These are phyloP conservation scores for Penstemon barbatus DNA, from an alignment of 257 asterid species.

Conservation along the genomic window DNA sequence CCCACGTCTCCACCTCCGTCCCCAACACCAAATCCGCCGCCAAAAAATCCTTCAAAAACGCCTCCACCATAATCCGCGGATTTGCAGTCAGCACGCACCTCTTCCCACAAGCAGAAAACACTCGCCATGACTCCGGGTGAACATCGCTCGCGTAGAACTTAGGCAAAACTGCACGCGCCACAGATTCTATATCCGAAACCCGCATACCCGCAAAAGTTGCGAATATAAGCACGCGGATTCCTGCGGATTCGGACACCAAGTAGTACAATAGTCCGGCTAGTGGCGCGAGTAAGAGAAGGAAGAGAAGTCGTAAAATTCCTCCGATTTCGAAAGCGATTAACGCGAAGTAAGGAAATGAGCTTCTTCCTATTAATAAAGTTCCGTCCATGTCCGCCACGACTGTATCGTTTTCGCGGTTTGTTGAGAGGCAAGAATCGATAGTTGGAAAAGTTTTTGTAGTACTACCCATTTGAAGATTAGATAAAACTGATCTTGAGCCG, in stretches of 20 bases:
- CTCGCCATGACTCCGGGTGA: constrained; percentile 61
- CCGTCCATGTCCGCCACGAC: constrained; percentile 74
- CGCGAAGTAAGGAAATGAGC: constrained; percentile 64
- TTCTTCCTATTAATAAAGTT: constrained; percentile 50
- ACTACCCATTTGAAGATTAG: constrained; percentile 16
- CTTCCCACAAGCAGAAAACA: constrained; percentile 56
- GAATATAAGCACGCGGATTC: constrained; percentile 52
- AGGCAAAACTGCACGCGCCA: constrained; percentile 57
- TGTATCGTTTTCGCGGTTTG: constrained; percentile 51
- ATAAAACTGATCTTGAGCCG: not conserved
- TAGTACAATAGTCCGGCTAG: constrained; percentile 55
- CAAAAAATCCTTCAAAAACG: constrained; percentile 53
- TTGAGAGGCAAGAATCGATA: constrained; percentile 47
- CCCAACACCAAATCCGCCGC: constrained; percentile 65
- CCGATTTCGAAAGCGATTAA: constrained; percentile 54
- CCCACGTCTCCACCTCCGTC: constrained; percentile 46
- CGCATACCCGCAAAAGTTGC: constrained; percentile 44
- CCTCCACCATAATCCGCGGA: constrained; percentile 68
- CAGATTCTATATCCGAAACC: constrained; percentile 47
- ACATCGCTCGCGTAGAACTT: constrained; percentile 52
- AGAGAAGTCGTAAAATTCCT: constrained; percentile 48
- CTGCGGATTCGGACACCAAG: constrained; percentile 54
- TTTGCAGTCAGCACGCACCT: constrained; percentile 61
- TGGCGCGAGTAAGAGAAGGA: constrained; percentile 47
- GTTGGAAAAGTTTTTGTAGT: constrained; percentile 36